phyloP scores from a whole-genome alignment of 495 filamentous ascomycete species.

The Pyrenula massariospora region DNA sequence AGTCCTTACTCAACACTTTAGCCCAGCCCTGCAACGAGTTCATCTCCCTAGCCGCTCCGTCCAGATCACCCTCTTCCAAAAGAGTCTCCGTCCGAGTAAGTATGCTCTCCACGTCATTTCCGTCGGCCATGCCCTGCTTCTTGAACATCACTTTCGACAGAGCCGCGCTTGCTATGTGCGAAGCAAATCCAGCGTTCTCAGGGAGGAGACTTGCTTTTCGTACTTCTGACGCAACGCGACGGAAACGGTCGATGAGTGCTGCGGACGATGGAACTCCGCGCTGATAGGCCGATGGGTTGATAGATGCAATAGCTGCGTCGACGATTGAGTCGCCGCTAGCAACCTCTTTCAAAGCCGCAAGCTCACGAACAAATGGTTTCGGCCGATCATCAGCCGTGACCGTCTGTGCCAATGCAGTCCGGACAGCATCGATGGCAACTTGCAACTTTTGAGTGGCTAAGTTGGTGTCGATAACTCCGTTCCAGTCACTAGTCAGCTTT shows the following conservation, averaged over 20 bases:
- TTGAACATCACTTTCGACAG: slow-evolving; percentile 89
- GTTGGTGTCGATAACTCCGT: slow-evolving; percentile 74
- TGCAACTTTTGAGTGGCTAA: slow-evolving; percentile 90
- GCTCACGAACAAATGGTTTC: slow-evolving; percentile 76
- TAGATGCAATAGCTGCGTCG: slow-evolving; percentile 81
- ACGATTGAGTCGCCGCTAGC: slow-evolving; percentile 72
- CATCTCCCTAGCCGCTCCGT: slow-evolving; percentile 89
- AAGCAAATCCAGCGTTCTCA: slow-evolving; percentile 85
- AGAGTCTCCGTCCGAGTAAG: slow-evolving; percentile 76
- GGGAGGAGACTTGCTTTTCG: slow-evolving; percentile 86
- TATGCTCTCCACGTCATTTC: slow-evolving; percentile 90
- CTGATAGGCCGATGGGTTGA: slow-evolving; percentile 90
- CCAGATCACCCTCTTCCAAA: slow-evolving; percentile 84
- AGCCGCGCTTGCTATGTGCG: slow-evolving; percentile 76
- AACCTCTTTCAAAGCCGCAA: slow-evolving; percentile 89
- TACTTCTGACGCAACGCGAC: slow-evolving; percentile 84
- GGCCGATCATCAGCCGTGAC: slow-evolving; percentile 35
- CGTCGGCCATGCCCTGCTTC: slow-evolving; percentile 75
- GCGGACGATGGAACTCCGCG: slow-evolving; percentile 71
- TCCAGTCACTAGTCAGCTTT: slow-evolving; percentile 73
- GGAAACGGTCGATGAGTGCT: slow-evolving; percentile 89
- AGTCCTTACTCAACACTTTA: slow-evolving; percentile 83
- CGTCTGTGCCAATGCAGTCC: slow-evolving; percentile 62
- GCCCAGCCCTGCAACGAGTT: slow-evolving; percentile 87
- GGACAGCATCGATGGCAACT: slow-evolving; percentile 88